These are phyloP conservation scores for Calocybe gangraenosa DNA, from an alignment of 768 basidiomycete genomes.

Conservation along the genomic window DNA sequence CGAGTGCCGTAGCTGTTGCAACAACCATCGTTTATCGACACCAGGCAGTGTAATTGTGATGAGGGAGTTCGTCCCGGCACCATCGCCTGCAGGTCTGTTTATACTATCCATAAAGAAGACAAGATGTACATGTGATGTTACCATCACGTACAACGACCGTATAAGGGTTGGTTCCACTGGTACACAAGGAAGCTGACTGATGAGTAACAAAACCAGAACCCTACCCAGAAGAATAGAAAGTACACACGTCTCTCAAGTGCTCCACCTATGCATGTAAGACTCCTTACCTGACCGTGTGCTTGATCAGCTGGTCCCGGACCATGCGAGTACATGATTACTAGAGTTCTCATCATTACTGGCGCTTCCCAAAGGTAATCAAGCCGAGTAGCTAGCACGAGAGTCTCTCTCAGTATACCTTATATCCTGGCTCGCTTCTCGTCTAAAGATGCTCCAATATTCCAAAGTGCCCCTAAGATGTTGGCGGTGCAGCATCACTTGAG, in stretches of 20 bases:
- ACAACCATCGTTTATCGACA: neutral
- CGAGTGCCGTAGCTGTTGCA: neutral
- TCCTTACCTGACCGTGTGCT: slow-evolving; percentile 1
- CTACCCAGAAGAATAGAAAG: neutral
- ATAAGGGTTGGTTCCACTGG: neutral
- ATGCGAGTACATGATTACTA: slow-evolving; percentile 1
- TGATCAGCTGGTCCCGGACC: slow-evolving; percentile 6
- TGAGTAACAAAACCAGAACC: neutral
- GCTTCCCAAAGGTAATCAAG: too few relatives aligned
- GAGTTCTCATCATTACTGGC: too few relatives aligned
- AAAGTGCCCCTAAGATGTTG: too few relatives aligned
- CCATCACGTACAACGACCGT: neutral
- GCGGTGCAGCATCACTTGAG: too few relatives aligned
- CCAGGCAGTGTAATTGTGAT: neutral
- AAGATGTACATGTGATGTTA: neutral
- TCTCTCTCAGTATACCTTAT: too few relatives aligned
- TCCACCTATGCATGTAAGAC: slow-evolving; percentile 6
- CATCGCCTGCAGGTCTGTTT: neutral
- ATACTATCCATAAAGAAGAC: neutral
- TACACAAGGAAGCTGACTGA: neutral
- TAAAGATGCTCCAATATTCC: too few relatives aligned
- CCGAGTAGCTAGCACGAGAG: too few relatives aligned
- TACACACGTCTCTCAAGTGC: slow-evolving; percentile 4
- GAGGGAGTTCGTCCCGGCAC: too few relatives aligned
- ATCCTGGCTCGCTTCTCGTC: too few relatives aligned